Evolutionary conservation across 148 eudicot genomes (phyloP).

Genomic region (Spergularia bocconei): DNA sequence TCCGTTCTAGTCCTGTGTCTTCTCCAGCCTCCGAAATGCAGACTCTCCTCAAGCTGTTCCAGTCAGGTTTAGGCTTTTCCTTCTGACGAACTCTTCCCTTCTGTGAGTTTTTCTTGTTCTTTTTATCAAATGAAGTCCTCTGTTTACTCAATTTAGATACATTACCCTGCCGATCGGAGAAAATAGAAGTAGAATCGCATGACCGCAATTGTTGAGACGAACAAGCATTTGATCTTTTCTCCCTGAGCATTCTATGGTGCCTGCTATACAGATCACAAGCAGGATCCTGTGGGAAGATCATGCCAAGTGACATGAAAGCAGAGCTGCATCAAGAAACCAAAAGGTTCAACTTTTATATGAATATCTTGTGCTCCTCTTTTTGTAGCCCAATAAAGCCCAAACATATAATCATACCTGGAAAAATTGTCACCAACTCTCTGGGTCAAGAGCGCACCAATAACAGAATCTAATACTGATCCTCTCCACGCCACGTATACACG

Average conservation of each 20-base stretch:
- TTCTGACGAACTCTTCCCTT: conserved; percentile 1
- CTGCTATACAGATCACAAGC: conserved; percentile 11
- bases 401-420: conserved; percentile 34
- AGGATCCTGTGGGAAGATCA: conserved; percentile 28
- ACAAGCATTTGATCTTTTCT: conserved; percentile 13
- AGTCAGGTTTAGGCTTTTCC: conserved; percentile 12
- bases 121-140: neutral
- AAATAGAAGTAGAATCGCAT: neutral
- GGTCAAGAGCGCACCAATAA: conserved; percentile 37
- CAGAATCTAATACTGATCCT: conserved; percentile 49
- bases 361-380: neutral
- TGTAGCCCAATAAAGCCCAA: neutral
- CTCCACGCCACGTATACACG: conserved; percentile 35
- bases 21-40: conserved; percentile 3
- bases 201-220: neutral
- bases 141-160: neutral
- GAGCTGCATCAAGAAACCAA: conserved; percentile 24
- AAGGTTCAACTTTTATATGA: neutral
- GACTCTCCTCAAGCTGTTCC: conserved; percentile 20
- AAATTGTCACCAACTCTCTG: conserved; percentile 35
- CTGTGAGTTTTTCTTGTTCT: neutral
- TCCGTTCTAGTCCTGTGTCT: conserved; percentile 4
- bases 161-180: neutral
- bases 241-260: conserved; percentile 26
- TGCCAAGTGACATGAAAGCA: conserved; percentile 42